Conservation (phyloP, 257 asterid genomes). For the Nicotiana benthamiana region DNA sequence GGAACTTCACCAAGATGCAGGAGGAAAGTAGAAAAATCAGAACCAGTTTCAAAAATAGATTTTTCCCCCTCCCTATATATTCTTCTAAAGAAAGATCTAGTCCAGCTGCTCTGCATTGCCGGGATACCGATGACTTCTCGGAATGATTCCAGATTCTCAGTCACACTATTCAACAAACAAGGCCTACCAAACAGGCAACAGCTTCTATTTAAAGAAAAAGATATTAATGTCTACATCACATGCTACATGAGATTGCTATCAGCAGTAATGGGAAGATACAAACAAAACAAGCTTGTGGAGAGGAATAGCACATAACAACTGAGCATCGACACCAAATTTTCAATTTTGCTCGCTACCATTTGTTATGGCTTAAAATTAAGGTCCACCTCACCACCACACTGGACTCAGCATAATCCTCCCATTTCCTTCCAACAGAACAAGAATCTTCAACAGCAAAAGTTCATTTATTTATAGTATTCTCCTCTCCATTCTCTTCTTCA, state of each 20-base stretch:
- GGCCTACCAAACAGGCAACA: neutral
- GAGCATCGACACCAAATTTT: neutral
- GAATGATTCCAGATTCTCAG: neutral
- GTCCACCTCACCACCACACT: neutral
- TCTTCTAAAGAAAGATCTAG: neutral
- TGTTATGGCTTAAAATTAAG: neutral
- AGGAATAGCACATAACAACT: neutral
- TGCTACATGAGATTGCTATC: neutral
- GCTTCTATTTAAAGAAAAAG: neutral
- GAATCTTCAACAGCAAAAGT: neutral
- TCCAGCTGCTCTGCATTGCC: neutral
- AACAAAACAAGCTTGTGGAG: neutral
- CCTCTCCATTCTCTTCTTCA: conserved; percentile 55
- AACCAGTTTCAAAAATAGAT: neutral
- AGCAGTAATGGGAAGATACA: neutral
- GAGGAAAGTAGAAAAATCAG: neutral
- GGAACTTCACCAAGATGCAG: neutral
- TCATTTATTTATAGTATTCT: conserved; percentile 8
- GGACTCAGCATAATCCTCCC: neutral
- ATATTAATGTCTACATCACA: neutral
- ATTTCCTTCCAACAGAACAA: neutral
- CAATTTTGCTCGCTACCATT: neutral
- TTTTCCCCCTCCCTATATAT: neutral
- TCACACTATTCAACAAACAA: neutral
- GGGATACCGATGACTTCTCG: neutral